Conservation (phyloP, 2,329 filamentous ascomycete species). For the Venturia asperata region DNA sequence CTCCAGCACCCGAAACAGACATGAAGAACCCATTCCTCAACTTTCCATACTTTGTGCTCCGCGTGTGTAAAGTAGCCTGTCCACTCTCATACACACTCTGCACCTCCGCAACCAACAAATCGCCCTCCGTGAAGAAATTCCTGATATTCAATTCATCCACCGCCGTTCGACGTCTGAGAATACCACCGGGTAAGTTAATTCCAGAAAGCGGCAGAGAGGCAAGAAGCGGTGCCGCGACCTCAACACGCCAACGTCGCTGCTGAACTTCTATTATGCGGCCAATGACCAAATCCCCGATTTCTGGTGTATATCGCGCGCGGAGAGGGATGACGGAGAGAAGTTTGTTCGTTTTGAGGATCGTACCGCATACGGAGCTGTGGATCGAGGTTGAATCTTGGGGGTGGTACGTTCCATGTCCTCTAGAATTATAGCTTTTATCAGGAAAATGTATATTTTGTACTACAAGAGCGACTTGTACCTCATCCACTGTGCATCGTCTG, state of each 20-base stretch:
- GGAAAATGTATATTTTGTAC: background rate
- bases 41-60: conserved; percentile 89
- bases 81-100: conserved; percentile 84
- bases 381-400: conserved; percentile 59
- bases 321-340: conserved; percentile 85
- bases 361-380: conserved; percentile 83
- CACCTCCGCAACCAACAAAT: conserved; percentile 89
- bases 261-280: conserved; percentile 95
- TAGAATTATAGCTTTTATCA: conserved; percentile 29
- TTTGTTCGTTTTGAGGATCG: conserved; percentile 90
- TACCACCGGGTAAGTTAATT: conserved; percentile 93
- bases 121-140: conserved; percentile 93
- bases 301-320: conserved; percentile 85
- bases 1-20: conserved; percentile 70
- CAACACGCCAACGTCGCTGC: conserved; percentile 85
- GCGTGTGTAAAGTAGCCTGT: conserved; percentile 79
- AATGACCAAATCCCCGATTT: conserved; percentile 92
- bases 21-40: conserved; percentile 88
- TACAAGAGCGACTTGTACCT: conserved; percentile 22
- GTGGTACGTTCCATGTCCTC: conserved; percentile 88
- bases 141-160: conserved; percentile 96
- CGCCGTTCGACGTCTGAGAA: conserved; percentile 81
- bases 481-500: conserved; percentile 95
- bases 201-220: conserved; percentile 77
- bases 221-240: conserved; percentile 80